phyloP scores from a whole-genome alignment of 352 stramenopile genomes.

The Phytophthora citricola region DNA sequence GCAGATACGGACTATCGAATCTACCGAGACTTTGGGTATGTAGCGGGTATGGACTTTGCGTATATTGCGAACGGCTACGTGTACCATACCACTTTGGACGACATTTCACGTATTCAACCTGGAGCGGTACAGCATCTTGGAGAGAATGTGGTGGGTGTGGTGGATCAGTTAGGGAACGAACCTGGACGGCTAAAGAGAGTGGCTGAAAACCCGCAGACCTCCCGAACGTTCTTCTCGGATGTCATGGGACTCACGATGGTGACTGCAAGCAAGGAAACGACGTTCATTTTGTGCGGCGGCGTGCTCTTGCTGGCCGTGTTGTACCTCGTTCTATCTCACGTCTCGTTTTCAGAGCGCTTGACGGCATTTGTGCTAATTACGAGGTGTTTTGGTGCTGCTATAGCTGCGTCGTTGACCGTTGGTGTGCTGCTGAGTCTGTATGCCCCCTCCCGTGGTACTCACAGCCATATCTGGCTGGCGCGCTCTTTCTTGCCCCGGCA shows the following conservation, averaged over 20 bases:
- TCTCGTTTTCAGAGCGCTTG: constrained; percentile 49
- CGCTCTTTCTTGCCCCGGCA: too few relatives aligned
- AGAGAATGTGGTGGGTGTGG: too few relatives aligned
- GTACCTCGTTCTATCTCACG: constrained; percentile 58
- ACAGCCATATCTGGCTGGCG: too few relatives aligned
- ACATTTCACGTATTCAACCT: too few relatives aligned
- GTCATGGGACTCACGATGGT: constrained; percentile 70
- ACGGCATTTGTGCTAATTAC: constrained; percentile 48
- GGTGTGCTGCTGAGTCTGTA: too few relatives aligned
- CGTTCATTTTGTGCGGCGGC: constrained; percentile 45
- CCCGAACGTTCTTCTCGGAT: constrained; percentile 81
- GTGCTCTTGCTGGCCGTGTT: constrained; percentile 50
- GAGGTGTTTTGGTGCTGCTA: constrained; percentile 50
- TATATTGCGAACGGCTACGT: constrained; percentile 87
- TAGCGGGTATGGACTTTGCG: constrained; percentile 86
- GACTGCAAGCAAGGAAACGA: constrained; percentile 55
- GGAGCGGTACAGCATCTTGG: too few relatives aligned
- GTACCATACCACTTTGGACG: constrained; percentile 86
- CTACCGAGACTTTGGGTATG: constrained; percentile 74
- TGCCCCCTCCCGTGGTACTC: too few relatives aligned
- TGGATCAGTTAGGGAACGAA: too few relatives aligned
- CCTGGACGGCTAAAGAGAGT: constrained; percentile 68
- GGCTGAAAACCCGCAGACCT: constrained; percentile 61
- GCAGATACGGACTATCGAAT: constrained; percentile 80
- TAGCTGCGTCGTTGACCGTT: too few relatives aligned